phyloP scores from a whole-genome alignment of 2,329 filamentous ascomycete genomes.

The Trichoderma breve region DNA sequence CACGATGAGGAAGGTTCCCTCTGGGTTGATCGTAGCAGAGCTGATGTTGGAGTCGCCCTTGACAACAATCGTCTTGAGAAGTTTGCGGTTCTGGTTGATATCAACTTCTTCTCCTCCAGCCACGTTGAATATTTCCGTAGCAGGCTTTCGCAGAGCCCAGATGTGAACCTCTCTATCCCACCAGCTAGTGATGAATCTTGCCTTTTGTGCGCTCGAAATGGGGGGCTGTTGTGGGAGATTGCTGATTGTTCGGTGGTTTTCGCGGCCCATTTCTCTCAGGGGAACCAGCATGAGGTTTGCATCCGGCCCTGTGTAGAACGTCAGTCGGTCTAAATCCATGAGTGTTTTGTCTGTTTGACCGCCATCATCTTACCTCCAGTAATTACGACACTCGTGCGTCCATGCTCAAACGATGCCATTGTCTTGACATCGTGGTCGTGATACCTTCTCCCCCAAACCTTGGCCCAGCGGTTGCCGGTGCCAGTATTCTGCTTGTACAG shows the following conservation, averaged over 20 bases:
- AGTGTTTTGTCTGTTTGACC: not conserved
- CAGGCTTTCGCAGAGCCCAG: slow-evolving; percentile 60
- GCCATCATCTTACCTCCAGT: slow-evolving; percentile 69
- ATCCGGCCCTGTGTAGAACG: slow-evolving; percentile 65
- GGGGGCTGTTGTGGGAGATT: slow-evolving; percentile 77
- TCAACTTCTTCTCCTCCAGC: slow-evolving; percentile 39
- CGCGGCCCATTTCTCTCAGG: slow-evolving; percentile 68
- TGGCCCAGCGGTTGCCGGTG: slow-evolving; percentile 70
- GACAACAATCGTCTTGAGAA: slow-evolving; percentile 67
- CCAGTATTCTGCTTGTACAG: slow-evolving; percentile 69
- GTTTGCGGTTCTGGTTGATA: slow-evolving; percentile 56
- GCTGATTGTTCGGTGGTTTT: slow-evolving; percentile 80
- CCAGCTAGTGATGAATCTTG: slow-evolving; percentile 81
- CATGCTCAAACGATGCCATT: slow-evolving; percentile 85
- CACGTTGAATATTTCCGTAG: slow-evolving; percentile 45
- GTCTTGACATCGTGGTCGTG: slow-evolving; percentile 95
- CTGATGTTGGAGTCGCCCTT: slow-evolving; percentile 81
- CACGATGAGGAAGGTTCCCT: slow-evolving; percentile 73
- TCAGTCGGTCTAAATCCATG: not conserved
- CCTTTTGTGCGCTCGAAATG: slow-evolving; percentile 68
- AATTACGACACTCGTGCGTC: slow-evolving; percentile 78
- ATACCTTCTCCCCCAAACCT: slow-evolving; percentile 80
- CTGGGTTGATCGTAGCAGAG: slow-evolving; percentile 66
- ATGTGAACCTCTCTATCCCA: slow-evolving; percentile 87
- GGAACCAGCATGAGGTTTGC: slow-evolving; percentile 80